Base-by-base conservation (phyloP, 1,284 basidiomycete genomes). In the Ganoderma boninense region DNA sequence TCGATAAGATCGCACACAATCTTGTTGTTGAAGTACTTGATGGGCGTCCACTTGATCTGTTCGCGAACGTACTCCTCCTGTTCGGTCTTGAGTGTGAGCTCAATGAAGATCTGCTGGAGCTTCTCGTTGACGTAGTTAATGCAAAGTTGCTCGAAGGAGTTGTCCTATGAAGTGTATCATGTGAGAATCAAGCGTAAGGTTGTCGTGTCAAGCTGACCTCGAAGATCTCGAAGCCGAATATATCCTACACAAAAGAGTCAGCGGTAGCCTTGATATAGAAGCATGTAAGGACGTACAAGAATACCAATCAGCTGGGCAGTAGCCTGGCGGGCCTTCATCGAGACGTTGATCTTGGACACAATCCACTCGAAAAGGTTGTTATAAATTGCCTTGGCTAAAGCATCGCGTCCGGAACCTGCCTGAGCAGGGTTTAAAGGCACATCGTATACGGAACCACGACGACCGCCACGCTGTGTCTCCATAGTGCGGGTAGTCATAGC, bases 91-190 rank as follows among this genome's bases (percentile, higher is more conserved):
- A 99, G 87, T 0, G 98, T 99, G 64, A 99, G 87, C 82, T 99
- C 97, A 79, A 99, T 99, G 83, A 99, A 99, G 80, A 99, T 98
- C 81, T 99, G 98, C 77, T 98, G 97, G 11, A 97, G 89, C 83
- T 99, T 99, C 84, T 99, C 98, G 87, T 99, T 99, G 85, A 99
- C 98, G 79, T 99, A 99, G 86, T 99, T 99, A 89, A 99, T 99
- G 85, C 98, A 99, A 26, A 99, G 90, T 83, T 99, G 97, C 80
- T 99, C 97, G 80, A 99, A 99, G 8, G 96, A 98, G 84, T 99
- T 99, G 82, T 98, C 95, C 92, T 96, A 20, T 8, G 78, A 44
- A 61, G 64, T 62, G 29, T 46, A 59, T 60, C 14, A 20, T 29
- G 35, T 67, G 40, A 62, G 60, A 43, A 43, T 44, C 8, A 43